Conservation (phyloP, 2,329 filamentous ascomycete species). For the Chaetomium strumarium region DNA sequence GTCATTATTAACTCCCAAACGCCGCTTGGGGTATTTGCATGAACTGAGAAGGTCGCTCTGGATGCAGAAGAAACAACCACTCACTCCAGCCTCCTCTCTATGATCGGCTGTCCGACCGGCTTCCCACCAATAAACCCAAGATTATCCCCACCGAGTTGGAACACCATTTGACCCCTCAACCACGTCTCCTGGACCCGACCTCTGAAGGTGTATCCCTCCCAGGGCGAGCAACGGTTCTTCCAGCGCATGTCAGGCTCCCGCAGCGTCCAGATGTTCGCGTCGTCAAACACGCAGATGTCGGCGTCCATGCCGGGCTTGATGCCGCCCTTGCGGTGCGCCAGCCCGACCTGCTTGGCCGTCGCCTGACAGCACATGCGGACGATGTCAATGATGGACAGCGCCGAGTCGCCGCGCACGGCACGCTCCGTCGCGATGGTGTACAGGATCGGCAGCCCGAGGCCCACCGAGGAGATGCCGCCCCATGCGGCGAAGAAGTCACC, state of each 20-base stretch:
- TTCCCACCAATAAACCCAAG: constrained; percentile 44
- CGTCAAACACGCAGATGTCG: constrained; percentile 89
- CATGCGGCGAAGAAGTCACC: constrained; percentile 95
- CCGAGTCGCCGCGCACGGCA: constrained; percentile 39
- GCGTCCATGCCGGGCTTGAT: constrained; percentile 77
- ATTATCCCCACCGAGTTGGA: constrained; percentile 53
- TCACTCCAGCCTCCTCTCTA: constrained; percentile 50
- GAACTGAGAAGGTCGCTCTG: neutral
- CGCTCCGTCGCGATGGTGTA: constrained; percentile 69
- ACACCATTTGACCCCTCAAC: constrained; percentile 72
- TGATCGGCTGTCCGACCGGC: constrained; percentile 51
- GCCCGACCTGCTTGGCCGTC: constrained; percentile 81
- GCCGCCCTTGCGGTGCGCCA: constrained; percentile 75
- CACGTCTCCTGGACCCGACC: constrained; percentile 82
- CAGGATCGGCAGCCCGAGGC: constrained; percentile 84
- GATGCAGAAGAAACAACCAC: neutral
- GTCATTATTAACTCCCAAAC: no score
- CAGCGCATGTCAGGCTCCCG: constrained; percentile 79
- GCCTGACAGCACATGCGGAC: constrained; percentile 80
- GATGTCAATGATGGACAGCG: constrained; percentile 63
- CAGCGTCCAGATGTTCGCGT: constrained; percentile 70
- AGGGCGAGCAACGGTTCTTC: constrained; percentile 87
- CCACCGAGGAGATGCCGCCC: constrained; percentile 93
- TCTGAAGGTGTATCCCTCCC: constrained; percentile 71
- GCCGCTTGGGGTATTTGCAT: no score